Evolutionary conservation across 2,329 filamentous ascomycete genomes (phyloP), one percentile per base, ranked within the genome.

Genomic region (Aphanocladium album): DNA sequence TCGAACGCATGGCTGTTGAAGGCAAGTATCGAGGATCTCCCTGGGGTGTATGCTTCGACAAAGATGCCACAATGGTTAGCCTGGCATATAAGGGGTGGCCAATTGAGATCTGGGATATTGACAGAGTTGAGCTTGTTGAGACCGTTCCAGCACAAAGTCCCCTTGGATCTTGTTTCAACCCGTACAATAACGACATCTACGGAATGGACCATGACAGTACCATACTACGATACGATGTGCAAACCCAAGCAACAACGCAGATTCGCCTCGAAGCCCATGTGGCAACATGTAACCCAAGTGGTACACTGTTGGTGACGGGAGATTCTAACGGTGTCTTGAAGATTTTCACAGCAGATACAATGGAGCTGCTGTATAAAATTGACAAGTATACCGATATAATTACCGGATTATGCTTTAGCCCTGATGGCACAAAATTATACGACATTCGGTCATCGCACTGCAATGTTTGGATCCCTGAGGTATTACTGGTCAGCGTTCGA

Each of bases 291-390:
- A 45, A 30, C 21, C 39, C 52, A 11, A 43, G 37, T 33, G 39
- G 52, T 12, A 43, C 39, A 7, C 37, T 43, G 2, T 30, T 55
- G 16, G 52, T 14, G 2, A 55, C 52, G 3, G 52, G 52, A 19
- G 39, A 55, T 14, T n/a, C 37, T 11, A 12, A 19, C 12, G 52
- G 52, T n/a, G 37, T 33, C 5, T n/a, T 55, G 21, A 55, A 45
- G 37, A 16, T 55, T 6, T 55, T 43, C n/a, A 46, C 35, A 11
- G 52, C 52, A 43, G 37, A 55, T 9, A 55, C 35, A 1, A 55
- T 55, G 52, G 52, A 55, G 52, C 52, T 55, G 5, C 39, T 55
- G 3, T 45, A 55, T 21, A n/a, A 55, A n/a, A 43, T 55, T 33
- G 39, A 33, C 35, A 45, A 55, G 21, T 55, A 55, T n/a, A 25